Evolutionary conservation across 176 grass and related monocot species (phyloP).

Genomic region (Ensete glaucum): DNA sequence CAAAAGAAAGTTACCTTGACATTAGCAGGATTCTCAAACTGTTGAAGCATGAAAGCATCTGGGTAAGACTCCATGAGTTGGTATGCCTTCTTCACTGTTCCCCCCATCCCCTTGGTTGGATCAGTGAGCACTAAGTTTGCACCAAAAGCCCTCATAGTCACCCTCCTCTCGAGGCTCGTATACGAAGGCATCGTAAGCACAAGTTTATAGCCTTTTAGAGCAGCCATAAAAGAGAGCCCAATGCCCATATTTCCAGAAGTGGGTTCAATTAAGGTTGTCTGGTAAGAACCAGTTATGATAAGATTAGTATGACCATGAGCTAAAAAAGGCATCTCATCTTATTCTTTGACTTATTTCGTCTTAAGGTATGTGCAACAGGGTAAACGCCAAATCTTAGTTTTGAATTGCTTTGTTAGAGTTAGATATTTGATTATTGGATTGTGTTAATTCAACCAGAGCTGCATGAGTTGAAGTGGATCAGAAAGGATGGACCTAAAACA

Average conservation of each 20-base stretch:
- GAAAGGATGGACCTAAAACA: background rate
- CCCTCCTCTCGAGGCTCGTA: conserved; percentile 87
- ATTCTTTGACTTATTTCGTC: background rate
- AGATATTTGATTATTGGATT: too few species aligned
- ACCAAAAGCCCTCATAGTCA: conserved; percentile 68
- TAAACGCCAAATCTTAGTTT: background rate
- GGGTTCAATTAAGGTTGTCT: conserved; percentile 88
- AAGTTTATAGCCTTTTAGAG: conserved; percentile 75
- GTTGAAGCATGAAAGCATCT: conserved; percentile 74
- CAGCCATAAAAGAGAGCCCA: conserved; percentile 54
- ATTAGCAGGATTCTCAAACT: conserved; percentile 95
- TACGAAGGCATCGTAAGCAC: conserved; percentile 92
- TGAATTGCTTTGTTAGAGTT: too few species aligned
- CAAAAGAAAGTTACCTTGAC: conserved; percentile 43
- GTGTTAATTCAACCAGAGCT: too few species aligned
- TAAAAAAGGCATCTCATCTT: background rate
- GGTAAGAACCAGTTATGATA: background rate
- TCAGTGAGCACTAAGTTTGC: conserved; percentile 70
- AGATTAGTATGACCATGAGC: background rate
- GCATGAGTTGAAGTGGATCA: too few species aligned
- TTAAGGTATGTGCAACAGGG: background rate
- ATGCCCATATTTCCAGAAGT: conserved; percentile 95
- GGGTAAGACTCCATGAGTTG: conserved; percentile 65
- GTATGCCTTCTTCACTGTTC: conserved; percentile 77
- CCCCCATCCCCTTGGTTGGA: conserved; percentile 82